Conservation (phyloP, 495 filamentous ascomycete species). For the Aspergillus incahuasiensis region DNA sequence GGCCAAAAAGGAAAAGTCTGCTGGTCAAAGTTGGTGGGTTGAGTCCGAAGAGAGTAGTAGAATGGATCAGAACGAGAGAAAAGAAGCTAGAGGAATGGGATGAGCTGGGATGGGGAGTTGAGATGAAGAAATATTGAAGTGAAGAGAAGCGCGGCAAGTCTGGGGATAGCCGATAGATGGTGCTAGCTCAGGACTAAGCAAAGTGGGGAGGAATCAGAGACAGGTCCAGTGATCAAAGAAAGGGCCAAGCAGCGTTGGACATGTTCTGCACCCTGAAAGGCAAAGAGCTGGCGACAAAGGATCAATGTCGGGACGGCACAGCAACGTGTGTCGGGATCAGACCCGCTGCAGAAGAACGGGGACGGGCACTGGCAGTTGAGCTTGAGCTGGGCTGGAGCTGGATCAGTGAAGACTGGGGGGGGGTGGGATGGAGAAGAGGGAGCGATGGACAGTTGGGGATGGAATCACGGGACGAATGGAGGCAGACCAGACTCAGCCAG, state of each 20-base stretch:
- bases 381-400: not conserved
- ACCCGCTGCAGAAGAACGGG: conserved; percentile 17
- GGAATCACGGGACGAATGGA: not conserved
- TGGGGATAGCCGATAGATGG: not conserved
- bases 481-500: not conserved
- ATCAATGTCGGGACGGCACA: conserved; percentile 18
- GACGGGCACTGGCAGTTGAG: not conserved
- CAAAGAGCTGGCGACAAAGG: conserved; percentile 7
- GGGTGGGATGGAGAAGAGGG: not conserved
- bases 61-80: not conserved
- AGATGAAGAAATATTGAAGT: conserved; percentile 8
- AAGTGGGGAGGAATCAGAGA: conserved; percentile 10
- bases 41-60: not conserved
- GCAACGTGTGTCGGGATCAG: conserved; percentile 26
- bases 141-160: not conserved
- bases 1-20: conserved; percentile 1
- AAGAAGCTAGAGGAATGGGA: conserved; percentile 15
- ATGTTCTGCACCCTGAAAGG: conserved; percentile 11
- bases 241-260: conserved; percentile 5
- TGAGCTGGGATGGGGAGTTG: conserved; percentile 11
- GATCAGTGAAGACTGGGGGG: not conserved
- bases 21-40: not conserved
- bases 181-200: conserved; percentile 4
- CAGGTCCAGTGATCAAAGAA: conserved; percentile 8
- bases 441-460: not conserved